Base-by-base conservation (phyloP, 2,329 filamentous ascomycete species). In the Colletotrichum cuscutae region DNA sequence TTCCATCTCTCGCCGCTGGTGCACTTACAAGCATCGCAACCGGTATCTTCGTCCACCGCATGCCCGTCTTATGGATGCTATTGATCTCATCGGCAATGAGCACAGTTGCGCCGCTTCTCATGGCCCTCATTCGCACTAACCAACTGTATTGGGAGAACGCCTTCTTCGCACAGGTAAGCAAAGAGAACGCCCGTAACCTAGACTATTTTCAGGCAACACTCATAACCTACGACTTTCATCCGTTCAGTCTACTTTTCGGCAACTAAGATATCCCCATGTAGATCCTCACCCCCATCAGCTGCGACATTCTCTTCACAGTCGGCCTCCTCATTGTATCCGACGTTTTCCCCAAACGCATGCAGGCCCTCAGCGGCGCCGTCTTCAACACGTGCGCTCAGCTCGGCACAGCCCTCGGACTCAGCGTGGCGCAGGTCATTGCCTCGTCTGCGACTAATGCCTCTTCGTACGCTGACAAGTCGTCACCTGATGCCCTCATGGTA, bases 371-470 rank as follows among this genome's bases (percentile, higher is more conserved):
- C 0, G 89, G 89, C 0, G 89, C 86, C 0, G 88, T 91, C 0
- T 91, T 91, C 79, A 90, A 89, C 64, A 89, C 87, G 1, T 83
- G 88, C 1, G 84, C 85, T 0, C 88, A 91, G 67, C 87, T 91
- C 67, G 90, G 89, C 0, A 87, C 83, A 9, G 84, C 86, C 0
- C 80, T 90, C 0, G 88, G 88, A 0, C 76, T 90, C 42, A 56
- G 53, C 53, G 53, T 49, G 19, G 42, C 42, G 2, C 42, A 49
- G 19, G 42, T 49, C 8, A 49, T 49, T 49, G 42, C 53, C 24
- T 57, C 52, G 15, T 65, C 63, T 32, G 53, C 46, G 32, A 65
- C 53, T 7, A 49, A 22, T 5, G 2, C 35, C 24, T 65, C 63
- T 46, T 26, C 8, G 1, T 13, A 58, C 13, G 53, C 2, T 13